These are phyloP conservation scores for Candolleomyces eurysporus DNA, from an alignment of 768 basidiomycete species.

Conservation along the genomic window DNA sequence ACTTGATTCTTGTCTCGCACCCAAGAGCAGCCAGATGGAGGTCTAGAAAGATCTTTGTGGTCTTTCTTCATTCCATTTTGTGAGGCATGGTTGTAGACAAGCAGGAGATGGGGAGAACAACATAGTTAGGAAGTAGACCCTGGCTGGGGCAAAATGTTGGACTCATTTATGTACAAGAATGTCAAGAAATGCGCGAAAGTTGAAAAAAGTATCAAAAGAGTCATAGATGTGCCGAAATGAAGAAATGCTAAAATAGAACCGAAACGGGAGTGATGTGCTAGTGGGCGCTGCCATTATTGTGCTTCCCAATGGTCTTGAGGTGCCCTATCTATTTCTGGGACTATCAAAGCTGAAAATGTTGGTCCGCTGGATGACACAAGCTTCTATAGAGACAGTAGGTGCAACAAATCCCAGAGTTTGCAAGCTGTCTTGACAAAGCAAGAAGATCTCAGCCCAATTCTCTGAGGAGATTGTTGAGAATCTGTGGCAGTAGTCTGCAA, in stretches of 20 bases:
- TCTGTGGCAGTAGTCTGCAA: not conserved
- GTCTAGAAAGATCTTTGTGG: too few relatives aligned
- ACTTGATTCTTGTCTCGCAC: too few relatives aligned
- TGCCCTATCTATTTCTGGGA: not conserved
- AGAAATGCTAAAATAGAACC: too few relatives aligned
- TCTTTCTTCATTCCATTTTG: too few relatives aligned
- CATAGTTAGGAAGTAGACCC: too few relatives aligned
- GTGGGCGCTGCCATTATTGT: not conserved
- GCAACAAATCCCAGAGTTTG: not conserved
- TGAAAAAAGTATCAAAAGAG: not conserved
- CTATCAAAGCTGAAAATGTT: not conserved
- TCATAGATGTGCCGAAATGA: not conserved
- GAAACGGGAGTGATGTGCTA: not conserved
- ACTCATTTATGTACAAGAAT: too few relatives aligned
- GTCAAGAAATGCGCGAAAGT: too few relatives aligned
- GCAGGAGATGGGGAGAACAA: too few relatives aligned
- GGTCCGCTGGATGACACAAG: not conserved
- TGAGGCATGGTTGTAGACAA: too few relatives aligned
- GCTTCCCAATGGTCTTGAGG: not conserved
- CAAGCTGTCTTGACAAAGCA: not conserved
- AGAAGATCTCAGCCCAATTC: not conserved
- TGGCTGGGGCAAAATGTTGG: too few relatives aligned
- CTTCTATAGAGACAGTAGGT: too few relatives aligned
- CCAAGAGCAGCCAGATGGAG: too few relatives aligned
- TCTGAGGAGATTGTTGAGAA: not conserved